Evolutionary conservation across 192 early-diverging fungal species (phyloP).

Genomic region (Coemansia sp.): DNA sequence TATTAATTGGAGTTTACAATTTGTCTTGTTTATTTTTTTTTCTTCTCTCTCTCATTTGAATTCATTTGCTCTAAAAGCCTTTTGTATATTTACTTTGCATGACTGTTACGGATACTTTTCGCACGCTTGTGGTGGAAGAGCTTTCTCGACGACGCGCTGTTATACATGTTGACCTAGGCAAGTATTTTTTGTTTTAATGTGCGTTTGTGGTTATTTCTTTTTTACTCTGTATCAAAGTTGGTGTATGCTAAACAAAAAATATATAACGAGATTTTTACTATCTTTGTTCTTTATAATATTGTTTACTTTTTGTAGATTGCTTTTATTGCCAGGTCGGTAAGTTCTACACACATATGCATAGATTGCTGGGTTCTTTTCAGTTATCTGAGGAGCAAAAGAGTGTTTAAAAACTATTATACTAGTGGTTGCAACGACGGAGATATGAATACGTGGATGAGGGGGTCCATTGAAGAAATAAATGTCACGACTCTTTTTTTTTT

Average conservation of each 20-base stretch:
- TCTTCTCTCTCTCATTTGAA: neutral
- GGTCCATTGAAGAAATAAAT: neutral
- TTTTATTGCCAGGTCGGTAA: constrained; percentile 82
- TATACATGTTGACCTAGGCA: constrained; percentile 11
- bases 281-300: constrained; percentile 10
- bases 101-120: constrained; percentile 9
- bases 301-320: constrained; percentile 59
- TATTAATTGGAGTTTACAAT: too few species aligned
- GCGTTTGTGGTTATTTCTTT: neutral
- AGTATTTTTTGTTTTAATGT: neutral
- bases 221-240: neutral
- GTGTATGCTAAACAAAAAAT: neutral
- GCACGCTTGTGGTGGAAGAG: neutral
- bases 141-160: neutral
- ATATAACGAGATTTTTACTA: neutral
- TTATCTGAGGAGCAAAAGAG: neutral
- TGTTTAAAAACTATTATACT: neutral
- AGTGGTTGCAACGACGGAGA: too few species aligned
- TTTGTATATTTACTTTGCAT: constrained; percentile 3
- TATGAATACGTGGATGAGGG: neutral
- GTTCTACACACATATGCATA: constrained; percentile 1
- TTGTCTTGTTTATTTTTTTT: neutral
- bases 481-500: neutral
- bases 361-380: too few species aligned
- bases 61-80: neutral